Evolutionary conservation across 2,329 filamentous ascomycete genomes (phyloP).

Genomic region (Venturiaceae sp.): DNA sequence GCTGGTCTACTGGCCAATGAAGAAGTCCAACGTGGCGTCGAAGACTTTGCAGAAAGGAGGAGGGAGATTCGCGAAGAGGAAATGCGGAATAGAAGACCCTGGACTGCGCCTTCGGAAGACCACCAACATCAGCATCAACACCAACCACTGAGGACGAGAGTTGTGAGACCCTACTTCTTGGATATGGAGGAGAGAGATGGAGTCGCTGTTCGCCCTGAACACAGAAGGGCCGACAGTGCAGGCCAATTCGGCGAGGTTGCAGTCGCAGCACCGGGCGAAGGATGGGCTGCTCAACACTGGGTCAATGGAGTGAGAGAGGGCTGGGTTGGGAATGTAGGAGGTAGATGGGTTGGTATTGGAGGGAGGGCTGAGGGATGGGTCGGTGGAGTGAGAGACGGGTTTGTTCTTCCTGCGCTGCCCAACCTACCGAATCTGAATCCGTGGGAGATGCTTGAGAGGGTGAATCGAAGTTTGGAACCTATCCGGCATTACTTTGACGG

Average conservation of each 20-base stretch:
- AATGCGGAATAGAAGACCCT: not conserved
- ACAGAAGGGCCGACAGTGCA: conserved; percentile 24
- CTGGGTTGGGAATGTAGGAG: not conserved
- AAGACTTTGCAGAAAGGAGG: conserved; percentile 2
- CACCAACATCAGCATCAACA: not conserved
- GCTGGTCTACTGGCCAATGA: conserved; percentile 31
- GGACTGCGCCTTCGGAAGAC: not conserved
- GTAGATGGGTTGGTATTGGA: not conserved
- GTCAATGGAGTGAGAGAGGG: not conserved
- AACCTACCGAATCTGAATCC: conserved; percentile 9
- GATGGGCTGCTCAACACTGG: conserved; percentile 21
- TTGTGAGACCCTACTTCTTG: conserved; percentile 11
- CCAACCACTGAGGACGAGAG: not conserved
- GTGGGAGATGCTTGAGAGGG: conserved; percentile 19
- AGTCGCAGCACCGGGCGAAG: conserved; percentile 34
- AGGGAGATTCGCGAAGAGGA: not conserved
- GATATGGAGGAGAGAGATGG: not conserved
- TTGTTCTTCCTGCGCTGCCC: not conserved
- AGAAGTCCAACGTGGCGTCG: conserved; percentile 19
- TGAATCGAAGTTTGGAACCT: conserved; percentile 12
- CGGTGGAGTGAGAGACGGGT: conserved; percentile 12
- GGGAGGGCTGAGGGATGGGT: not conserved
- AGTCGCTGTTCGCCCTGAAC: conserved; percentile 18
- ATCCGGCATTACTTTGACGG: conserved; percentile 24
- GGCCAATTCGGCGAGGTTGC: conserved; percentile 35